These are phyloP conservation scores for Aphanocladium album DNA, from an alignment of 2,329 filamentous ascomycete genomes.

Conservation along the genomic window DNA sequence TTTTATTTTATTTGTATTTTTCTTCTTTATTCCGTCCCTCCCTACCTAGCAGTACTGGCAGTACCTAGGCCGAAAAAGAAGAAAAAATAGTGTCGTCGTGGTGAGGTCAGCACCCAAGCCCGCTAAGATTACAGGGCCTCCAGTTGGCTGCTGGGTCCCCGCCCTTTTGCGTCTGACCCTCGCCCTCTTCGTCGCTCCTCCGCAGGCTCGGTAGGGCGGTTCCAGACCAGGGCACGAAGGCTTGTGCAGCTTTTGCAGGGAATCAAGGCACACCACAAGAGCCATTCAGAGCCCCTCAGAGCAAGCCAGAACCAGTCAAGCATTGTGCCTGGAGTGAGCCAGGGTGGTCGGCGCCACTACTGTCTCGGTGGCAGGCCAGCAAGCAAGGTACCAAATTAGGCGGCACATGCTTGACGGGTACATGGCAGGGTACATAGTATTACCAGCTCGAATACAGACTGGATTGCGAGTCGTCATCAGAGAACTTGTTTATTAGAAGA, in stretches of 20 bases:
- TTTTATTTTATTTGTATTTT: no score
- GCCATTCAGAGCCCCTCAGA: no score
- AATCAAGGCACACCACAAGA: no score
- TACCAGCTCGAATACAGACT: no score
- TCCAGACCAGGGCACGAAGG: no score
- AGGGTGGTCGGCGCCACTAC: neutral
- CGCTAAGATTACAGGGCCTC: constrained; percentile 1
- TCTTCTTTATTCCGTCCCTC: no score
- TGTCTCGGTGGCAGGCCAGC: neutral
- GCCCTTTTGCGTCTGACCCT: neutral
- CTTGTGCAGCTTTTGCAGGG: no score
- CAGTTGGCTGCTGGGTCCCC: neutral
- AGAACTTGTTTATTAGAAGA: neutral
- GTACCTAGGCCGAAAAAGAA: no score
- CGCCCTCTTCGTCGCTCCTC: no score
- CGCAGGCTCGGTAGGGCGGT: no score
- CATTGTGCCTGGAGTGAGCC: neutral
- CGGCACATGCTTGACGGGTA: neutral
- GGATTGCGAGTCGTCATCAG: neutral
- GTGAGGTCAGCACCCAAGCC: constrained; percentile 9
- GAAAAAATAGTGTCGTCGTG: constrained; percentile 8
- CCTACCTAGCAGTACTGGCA: no score
- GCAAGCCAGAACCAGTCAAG: no score
- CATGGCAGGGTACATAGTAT: neutral
- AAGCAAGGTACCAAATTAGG: neutral